Percentiles rank a stretch among this genome's conserved stretches.
phyloP scores from a whole-genome alignment of 176 grass and related monocot species.

The Cenchrus fungigraminus region DNA sequence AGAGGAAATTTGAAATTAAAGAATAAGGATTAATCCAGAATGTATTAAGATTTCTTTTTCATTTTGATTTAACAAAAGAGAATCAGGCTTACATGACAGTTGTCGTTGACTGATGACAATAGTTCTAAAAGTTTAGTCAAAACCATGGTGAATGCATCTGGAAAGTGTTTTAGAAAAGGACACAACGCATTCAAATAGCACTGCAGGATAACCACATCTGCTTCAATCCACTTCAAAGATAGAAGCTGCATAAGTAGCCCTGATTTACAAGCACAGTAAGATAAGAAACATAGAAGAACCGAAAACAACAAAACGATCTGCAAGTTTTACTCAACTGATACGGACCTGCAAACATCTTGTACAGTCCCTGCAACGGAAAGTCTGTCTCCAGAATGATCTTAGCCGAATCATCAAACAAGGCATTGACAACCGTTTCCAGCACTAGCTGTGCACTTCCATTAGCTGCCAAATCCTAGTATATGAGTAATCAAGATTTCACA shows the following conservation, averaged over 20 bases:
- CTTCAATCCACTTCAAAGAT: background rate
- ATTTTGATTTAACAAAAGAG: background rate
- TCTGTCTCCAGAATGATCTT: background rate
- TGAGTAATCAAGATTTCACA: too few species aligned
- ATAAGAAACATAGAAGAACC: background rate
- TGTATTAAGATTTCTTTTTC: background rate
- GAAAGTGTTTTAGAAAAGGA: slow-evolving; percentile 10
- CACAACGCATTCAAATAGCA: background rate
- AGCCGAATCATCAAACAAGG: background rate
- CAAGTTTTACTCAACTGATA: background rate
- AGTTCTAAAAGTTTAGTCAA: background rate
- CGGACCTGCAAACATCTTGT: background rate
- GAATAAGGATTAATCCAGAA: background rate
- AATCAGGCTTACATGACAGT: background rate
- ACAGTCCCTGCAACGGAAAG: background rate
- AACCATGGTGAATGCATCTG: background rate
- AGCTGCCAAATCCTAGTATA: slow-evolving; percentile 1
- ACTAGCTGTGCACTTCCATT: background rate
- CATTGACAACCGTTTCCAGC: background rate
- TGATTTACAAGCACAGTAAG: background rate
- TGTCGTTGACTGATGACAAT: background rate
- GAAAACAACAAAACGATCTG: background rate
- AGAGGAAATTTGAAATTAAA: background rate
- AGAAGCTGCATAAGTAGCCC: background rate
- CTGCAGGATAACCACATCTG: background rate